Conservation (phyloP, 1,284 basidiomycete species). For the Papiliotrema nemorosa region DNA sequence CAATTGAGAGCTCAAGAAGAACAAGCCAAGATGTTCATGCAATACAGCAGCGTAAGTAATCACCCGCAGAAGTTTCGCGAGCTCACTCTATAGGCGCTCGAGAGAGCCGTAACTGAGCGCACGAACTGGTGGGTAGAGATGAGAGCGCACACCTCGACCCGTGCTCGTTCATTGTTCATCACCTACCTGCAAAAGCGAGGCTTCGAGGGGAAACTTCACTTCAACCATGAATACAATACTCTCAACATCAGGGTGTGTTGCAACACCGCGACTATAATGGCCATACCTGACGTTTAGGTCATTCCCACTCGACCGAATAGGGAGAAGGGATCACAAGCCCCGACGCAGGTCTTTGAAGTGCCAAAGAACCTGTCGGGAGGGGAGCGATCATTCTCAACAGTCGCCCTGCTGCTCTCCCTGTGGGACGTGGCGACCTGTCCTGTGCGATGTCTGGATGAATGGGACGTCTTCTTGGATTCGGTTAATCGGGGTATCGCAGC, state of each 20-base stretch:
- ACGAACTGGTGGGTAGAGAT: slow-evolving; percentile 78
- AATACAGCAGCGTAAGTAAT: no score
- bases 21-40: no score
- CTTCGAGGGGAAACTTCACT: slow-evolving; percentile 71
- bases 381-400: slow-evolving; percentile 96
- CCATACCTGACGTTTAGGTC: no score
- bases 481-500: slow-evolving; percentile 68
- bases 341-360: slow-evolving; percentile 53
- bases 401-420: slow-evolving; percentile 83
- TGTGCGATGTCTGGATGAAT: slow-evolving; percentile 82
- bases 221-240: slow-evolving; percentile 69
- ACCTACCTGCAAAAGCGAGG: slow-evolving; percentile 79
- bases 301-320: no score
- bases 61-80: no score
- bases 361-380: slow-evolving; percentile 71
- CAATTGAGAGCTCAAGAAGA: no score
- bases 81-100: slow-evolving; percentile 2
- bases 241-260: slow-evolving; percentile 64
- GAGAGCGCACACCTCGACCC: slow-evolving; percentile 75
- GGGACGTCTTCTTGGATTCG: slow-evolving; percentile 95
- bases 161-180: slow-evolving; percentile 78
- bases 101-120: slow-evolving; percentile 52
- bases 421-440: slow-evolving; percentile 96
- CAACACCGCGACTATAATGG: no score
- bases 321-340: background rate